Conservation (phyloP, 208 protist genomes). For the Endotrypanum monterogeii region DNA sequence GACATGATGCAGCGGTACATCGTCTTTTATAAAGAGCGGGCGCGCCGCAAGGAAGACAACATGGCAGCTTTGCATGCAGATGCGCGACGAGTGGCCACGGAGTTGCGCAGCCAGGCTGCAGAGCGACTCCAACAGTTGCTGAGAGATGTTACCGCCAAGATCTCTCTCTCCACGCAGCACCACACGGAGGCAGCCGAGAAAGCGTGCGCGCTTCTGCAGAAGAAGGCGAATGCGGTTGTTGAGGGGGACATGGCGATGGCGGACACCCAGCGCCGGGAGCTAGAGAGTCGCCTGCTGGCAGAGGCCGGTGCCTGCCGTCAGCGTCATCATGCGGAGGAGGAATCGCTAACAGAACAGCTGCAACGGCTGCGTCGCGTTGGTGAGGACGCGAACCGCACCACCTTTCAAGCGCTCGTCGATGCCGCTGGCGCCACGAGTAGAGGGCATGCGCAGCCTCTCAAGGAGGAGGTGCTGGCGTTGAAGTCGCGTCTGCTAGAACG, state of each 20-base stretch:
- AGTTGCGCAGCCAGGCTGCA: slow-evolving; percentile 21
- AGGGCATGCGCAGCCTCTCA: slow-evolving; percentile 8
- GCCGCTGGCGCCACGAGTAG: slow-evolving; percentile 2
- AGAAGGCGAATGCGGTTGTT: slow-evolving; percentile 27
- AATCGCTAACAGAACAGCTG: slow-evolving; percentile 46
- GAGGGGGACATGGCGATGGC: slow-evolving; percentile 47
- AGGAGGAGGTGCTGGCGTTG: slow-evolving; percentile 23
- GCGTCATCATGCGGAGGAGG: slow-evolving; percentile 42
- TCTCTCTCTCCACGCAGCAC: slow-evolving; percentile 17
- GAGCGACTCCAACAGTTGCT: slow-evolving; percentile 36
- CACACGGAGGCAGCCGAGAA: slow-evolving; percentile 24
- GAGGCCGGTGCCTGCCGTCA: slow-evolving; percentile 46
- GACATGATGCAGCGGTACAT: slow-evolving; percentile 49
- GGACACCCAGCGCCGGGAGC: slow-evolving; percentile 32
- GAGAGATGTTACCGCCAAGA: slow-evolving; percentile 27
- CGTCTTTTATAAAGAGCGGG: slow-evolving; percentile 46
- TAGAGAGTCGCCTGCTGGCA: slow-evolving; percentile 39
- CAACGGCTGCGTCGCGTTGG: slow-evolving; percentile 32
- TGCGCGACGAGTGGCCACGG: slow-evolving; percentile 16
- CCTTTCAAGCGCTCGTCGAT: slow-evolving; percentile 16
- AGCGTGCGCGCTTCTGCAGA: slow-evolving; percentile 22
- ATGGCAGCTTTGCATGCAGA: slow-evolving; percentile 35
- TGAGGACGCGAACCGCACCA: slow-evolving; percentile 15
- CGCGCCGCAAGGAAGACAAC: slow-evolving; percentile 37
- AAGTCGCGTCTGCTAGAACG: slow-evolving; percentile 33